These are phyloP conservation scores for Apocynum venetum DNA, from an alignment of 257 asterid genomes.

Conservation along the genomic window DNA sequence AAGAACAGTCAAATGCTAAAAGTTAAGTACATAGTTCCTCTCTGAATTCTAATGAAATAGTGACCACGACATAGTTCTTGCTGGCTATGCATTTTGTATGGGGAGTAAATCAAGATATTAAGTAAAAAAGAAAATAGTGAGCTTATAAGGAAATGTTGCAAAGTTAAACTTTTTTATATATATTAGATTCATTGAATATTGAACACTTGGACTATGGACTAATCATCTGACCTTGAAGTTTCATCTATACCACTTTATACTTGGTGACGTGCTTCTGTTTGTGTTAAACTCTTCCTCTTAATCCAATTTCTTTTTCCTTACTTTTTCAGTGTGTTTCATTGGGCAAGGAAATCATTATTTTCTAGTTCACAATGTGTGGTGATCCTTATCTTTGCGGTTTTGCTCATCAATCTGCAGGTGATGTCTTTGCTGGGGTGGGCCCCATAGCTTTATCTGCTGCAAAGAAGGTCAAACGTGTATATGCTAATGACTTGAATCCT, in stretches of 20 bases:
- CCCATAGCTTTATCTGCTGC: constrained; percentile 86
- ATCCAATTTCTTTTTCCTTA: background rate
- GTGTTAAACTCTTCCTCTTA: background rate
- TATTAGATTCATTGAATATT: background rate
- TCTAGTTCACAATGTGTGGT: constrained; percentile 1
- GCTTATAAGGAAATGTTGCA: background rate
- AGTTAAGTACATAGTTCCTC: too few relatives aligned
- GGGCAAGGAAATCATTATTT: background rate
- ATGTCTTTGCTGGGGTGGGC: constrained; percentile 96
- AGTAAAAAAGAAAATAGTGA: background rate
- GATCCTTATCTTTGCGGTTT: constrained; percentile 13
- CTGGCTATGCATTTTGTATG: background rate
- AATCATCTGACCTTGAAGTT: background rate
- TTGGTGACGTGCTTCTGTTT: background rate
- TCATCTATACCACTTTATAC: background rate
- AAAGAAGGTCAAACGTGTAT: constrained; percentile 76
- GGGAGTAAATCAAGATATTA: background rate
- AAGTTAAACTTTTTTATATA: background rate
- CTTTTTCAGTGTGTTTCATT: background rate
- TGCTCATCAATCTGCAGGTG: constrained; percentile 50
- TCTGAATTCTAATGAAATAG: background rate
- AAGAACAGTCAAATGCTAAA: background rate
- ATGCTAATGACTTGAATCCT: constrained; percentile 94
- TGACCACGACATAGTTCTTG: background rate
- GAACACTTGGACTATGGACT: background rate